Percentiles rank a stretch among this genome's conserved stretches.
These are phyloP conservation scores for Populus hybrid DNA, from an alignment of 441 rosid species.

Conservation along the genomic window DNA sequence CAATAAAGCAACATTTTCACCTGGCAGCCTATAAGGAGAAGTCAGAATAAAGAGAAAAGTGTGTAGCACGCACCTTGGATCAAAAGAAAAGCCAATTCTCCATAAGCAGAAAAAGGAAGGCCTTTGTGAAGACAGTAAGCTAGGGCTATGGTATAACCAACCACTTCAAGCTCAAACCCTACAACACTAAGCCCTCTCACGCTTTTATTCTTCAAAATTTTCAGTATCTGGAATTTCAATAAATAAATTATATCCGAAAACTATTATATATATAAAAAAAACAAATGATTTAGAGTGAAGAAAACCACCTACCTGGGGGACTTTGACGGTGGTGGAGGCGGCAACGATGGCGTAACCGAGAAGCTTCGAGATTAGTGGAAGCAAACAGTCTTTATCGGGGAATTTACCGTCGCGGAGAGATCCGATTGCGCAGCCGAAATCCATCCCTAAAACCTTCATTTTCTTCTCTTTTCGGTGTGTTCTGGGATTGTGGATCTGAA, in stretches of 20 bases:
- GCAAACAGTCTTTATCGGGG: constrained; percentile 73
- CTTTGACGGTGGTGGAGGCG: constrained; percentile 92
- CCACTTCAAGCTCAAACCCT: constrained; percentile 85
- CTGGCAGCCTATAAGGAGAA: not conserved
- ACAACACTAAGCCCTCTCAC: constrained; percentile 78
- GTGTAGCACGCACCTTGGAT: constrained; percentile 60
- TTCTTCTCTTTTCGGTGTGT: not conserved
- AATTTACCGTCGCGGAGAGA: constrained; percentile 55
- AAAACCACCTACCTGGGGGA: constrained; percentile 65
- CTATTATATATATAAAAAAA: not conserved
- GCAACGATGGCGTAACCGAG: constrained; percentile 90
- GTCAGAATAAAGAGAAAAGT: not conserved
- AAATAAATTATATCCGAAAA: not conserved
- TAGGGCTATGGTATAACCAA: constrained; percentile 86
- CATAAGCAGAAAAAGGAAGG: constrained; percentile 95
- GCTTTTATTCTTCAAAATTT: constrained; percentile 74
- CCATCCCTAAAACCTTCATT: constrained; percentile 77
- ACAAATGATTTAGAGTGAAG: not conserved
- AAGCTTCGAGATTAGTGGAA: constrained; percentile 82
- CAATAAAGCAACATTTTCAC: not conserved
- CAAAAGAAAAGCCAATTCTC: constrained; percentile 81
- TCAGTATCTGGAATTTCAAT: constrained; percentile 54
- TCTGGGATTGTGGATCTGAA: not conserved
- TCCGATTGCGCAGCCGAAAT: constrained; percentile 64
- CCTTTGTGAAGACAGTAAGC: constrained; percentile 90